phyloP scores from a whole-genome alignment of 176 grass and related monocot genomes.

The Saccharum spontaneum region DNA sequence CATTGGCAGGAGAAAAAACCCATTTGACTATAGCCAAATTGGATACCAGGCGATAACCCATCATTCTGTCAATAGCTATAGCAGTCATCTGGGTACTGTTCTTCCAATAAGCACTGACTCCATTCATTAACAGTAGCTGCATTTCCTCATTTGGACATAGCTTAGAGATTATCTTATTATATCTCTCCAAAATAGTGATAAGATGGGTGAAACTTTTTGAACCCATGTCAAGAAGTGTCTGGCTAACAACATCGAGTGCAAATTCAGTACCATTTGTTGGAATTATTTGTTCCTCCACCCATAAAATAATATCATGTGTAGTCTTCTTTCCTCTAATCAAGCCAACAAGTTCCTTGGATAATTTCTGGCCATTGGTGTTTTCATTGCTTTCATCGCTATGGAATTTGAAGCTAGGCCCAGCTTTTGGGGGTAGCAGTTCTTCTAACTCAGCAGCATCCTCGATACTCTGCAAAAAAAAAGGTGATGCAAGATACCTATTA shows the following conservation, averaged over 20 bases:
- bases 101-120: conserved; percentile 86
- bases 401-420: conserved; percentile 80
- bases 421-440: conserved; percentile 88
- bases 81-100: conserved; percentile 97
- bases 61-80: conserved; percentile 97
- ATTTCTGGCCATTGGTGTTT: conserved; percentile 40
- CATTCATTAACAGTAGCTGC: conserved; percentile 85
- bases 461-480: conserved; percentile 67
- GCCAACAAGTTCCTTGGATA: conserved; percentile 79
- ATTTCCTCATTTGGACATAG: conserved; percentile 79
- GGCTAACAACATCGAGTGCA: conserved; percentile 81
- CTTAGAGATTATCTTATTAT: conserved; percentile 78
- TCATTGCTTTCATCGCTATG: conserved; percentile 56
- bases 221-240: conserved; percentile 93
- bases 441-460: conserved; percentile 83
- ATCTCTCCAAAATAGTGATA: conserved; percentile 91
- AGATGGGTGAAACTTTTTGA: conserved; percentile 99
- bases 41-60: conserved; percentile 87
- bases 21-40: conserved; percentile 94
- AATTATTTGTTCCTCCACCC: conserved; percentile 83
- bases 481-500: conserved; percentile 8
- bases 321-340: conserved; percentile 80
- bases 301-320: conserved; percentile 70
- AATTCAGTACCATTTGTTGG: conserved; percentile 67
- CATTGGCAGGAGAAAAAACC: conserved; percentile 80